Conservation (phyloP, 2,329 filamentous ascomycete species). For the Pseudogymnoascus sp. region DNA sequence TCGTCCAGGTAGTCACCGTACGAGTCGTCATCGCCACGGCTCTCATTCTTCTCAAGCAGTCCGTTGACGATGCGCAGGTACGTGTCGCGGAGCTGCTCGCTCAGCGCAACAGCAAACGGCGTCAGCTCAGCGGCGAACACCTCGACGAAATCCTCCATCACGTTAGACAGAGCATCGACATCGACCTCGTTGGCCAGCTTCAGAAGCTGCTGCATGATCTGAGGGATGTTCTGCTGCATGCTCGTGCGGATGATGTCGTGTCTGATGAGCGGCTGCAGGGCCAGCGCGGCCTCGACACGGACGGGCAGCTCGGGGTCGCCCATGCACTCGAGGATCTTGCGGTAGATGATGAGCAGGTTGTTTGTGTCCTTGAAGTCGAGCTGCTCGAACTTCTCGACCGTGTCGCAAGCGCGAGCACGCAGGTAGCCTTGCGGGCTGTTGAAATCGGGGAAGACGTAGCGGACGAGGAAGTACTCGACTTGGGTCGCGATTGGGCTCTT, state of each 20-base stretch:
- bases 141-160: constrained; percentile 99
- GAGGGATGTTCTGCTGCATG: constrained; percentile 97
- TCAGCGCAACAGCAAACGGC: constrained; percentile 91
- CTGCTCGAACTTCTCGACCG: constrained; percentile 95
- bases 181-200: constrained; percentile 98
- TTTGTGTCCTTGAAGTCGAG: constrained; percentile 94
- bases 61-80: constrained; percentile 91
- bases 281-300: constrained; percentile 85
- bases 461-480: constrained; percentile 96
- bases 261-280: constrained; percentile 88
- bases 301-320: constrained; percentile 89
- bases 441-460: constrained; percentile 98
- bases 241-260: constrained; percentile 89
- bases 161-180: constrained; percentile 92
- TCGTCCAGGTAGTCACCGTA: constrained; percentile 93
- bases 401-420: constrained; percentile 90
- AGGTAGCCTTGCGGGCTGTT: constrained; percentile 86
- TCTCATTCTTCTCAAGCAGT: constrained; percentile 79
- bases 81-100: constrained; percentile 91
- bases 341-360: constrained; percentile 93
- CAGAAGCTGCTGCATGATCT: constrained; percentile 97
- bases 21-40: constrained; percentile 64
- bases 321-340: constrained; percentile 95
- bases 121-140: constrained; percentile 96
- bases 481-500: constrained; percentile 97